These are phyloP conservation scores for Cordyceps militaris DNA, from an alignment of 2,329 filamentous ascomycete genomes.

Conservation along the genomic window DNA sequence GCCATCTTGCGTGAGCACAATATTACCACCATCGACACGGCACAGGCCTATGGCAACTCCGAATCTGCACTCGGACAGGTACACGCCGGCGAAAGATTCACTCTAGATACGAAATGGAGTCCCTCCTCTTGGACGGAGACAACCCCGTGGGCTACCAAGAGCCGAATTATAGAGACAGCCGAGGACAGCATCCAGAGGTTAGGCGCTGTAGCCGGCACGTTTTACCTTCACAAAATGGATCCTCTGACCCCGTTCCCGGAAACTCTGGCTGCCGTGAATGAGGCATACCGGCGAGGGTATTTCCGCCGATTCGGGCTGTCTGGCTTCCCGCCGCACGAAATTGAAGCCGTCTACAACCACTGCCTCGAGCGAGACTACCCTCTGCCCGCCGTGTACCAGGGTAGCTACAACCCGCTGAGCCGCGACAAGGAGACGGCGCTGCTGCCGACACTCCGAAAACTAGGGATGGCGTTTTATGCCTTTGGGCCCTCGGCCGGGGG, in stretches of 20 bases:
- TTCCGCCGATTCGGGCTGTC: conserved; percentile 15
- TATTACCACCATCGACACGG: conserved; percentile 15
- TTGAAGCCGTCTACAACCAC: conserved; percentile 13
- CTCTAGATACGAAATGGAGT: conserved; percentile 17
- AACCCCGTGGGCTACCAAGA: conserved; percentile 12
- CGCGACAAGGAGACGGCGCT: conserved; percentile 14
- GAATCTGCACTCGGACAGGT: conserved; percentile 13
- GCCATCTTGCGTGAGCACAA: conserved; percentile 8
- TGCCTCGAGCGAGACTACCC: conserved; percentile 11
- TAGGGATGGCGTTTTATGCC: conserved; percentile 17
- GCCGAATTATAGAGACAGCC: conserved; percentile 12
- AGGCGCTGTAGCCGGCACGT: conserved; percentile 11
- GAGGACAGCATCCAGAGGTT: conserved; percentile 14
- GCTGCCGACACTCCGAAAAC: conserved; percentile 12
- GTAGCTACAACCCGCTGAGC: conserved; percentile 14
- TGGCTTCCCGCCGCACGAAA: conserved; percentile 13
- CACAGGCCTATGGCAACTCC: conserved; percentile 16
- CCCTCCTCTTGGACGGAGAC: conserved; percentile 14
- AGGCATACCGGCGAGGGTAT: conserved; percentile 10
- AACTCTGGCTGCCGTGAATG: conserved; percentile 15
- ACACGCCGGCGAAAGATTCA: conserved; percentile 14
- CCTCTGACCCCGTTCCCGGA: conserved; percentile 14
- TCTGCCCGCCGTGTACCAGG: conserved; percentile 13
- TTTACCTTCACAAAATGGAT: conserved; percentile 16
- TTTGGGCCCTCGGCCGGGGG: conserved; percentile 16